Percentiles rank a stretch among this genome's conserved stretches.
phyloP scores from a whole-genome alignment of 306 rosid genomes.

The Gynostemma pentaphyllum region DNA sequence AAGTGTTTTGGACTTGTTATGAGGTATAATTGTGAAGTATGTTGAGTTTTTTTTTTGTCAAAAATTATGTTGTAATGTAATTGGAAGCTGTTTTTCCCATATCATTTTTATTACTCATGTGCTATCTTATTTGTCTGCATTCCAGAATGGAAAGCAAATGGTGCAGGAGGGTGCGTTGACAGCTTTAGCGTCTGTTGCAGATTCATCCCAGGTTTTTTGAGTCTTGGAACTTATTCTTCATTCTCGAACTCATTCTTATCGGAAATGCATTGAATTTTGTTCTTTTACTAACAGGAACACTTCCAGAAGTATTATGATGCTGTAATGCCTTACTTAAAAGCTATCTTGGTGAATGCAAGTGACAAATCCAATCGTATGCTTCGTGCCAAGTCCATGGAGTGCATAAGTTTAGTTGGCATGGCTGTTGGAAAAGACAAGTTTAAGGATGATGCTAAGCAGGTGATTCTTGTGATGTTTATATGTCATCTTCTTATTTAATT shows the following conservation, averaged over 20 bases:
- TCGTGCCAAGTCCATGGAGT: slow-evolving; percentile 97
- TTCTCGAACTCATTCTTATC: neutral
- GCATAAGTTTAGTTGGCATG: slow-evolving; percentile 96
- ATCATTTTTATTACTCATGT: neutral
- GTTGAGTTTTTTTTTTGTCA: neutral
- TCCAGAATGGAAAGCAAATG: slow-evolving; percentile 94
- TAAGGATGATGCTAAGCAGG: slow-evolving; percentile 94
- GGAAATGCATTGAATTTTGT: neutral
- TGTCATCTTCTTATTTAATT: neutral
- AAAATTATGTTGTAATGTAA: neutral
- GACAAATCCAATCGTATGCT: slow-evolving; percentile 96
- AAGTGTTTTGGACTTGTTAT: neutral
- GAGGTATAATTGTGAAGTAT: neutral
- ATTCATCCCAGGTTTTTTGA: slow-evolving; percentile 85
- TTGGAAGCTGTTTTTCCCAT: neutral
- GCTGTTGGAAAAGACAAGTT: slow-evolving; percentile 97
- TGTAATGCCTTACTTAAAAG: slow-evolving; percentile 91
- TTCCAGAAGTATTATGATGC: slow-evolving; percentile 91
- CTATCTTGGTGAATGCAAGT: slow-evolving; percentile 84
- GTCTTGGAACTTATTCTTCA: neutral
- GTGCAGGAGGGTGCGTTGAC: slow-evolving; percentile 99
- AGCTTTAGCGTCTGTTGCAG: slow-evolving; percentile 98
- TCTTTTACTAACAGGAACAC: slow-evolving; percentile 45
- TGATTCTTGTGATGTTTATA: slow-evolving; percentile 9
- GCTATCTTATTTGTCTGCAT: neutral